Evolutionary conservation across 1,284 basidiomycete genomes (phyloP).

Genomic region (Trametes polyzona): DNA sequence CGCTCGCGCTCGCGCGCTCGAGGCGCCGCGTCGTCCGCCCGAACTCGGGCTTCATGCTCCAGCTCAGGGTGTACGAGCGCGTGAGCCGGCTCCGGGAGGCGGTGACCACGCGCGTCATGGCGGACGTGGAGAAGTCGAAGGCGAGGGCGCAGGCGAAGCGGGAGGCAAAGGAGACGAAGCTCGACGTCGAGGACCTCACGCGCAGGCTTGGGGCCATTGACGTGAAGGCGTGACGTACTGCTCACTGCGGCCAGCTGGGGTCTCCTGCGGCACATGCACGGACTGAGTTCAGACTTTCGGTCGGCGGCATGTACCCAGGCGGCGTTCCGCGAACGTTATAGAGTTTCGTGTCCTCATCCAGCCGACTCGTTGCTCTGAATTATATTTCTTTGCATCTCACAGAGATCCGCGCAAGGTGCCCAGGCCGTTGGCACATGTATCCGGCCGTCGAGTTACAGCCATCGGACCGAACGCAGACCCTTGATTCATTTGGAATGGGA

Average conservation of each 20-base stretch:
- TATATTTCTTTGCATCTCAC: neutral
- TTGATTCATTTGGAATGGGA: no score
- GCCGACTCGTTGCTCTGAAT: neutral
- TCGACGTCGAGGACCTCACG: slow-evolving; percentile 12
- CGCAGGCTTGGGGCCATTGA: slow-evolving; percentile 6
- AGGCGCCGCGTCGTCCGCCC: slow-evolving; percentile 33
- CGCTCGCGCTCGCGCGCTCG: slow-evolving; percentile 28
- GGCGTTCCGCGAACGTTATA: slow-evolving; percentile 1
- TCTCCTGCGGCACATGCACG: no score
- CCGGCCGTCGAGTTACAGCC: no score
- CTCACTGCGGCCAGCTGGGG: neutral
- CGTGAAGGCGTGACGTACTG: neutral
- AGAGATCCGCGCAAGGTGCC: no score
- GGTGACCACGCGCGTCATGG: neutral
- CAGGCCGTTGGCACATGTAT: neutral
- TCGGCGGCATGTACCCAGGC: no score
- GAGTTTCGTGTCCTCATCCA: neutral
- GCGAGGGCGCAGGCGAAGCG: neutral
- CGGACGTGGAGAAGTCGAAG: neutral
- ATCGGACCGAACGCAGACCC: no score
- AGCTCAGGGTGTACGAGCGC: slow-evolving; percentile 32
- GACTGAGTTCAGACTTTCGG: no score
- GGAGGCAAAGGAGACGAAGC: neutral
- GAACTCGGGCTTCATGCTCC: slow-evolving; percentile 35
- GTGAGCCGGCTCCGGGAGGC: slow-evolving; percentile 15